These are phyloP conservation scores for Leersia perrieri DNA, from an alignment of 176 grass and related monocot genomes.

Conservation along the genomic window DNA sequence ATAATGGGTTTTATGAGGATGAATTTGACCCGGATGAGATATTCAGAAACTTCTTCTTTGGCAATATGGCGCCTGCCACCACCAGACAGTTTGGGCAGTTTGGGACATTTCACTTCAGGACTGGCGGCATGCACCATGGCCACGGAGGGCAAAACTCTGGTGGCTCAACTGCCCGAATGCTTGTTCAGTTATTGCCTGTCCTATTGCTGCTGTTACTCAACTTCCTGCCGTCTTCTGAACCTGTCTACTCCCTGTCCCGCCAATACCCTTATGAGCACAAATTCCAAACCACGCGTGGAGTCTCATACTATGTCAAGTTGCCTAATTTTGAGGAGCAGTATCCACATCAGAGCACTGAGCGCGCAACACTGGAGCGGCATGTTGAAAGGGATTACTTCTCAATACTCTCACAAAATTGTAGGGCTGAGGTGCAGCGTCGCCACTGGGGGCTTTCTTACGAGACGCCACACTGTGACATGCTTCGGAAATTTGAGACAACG, in stretches of 20 bases:
- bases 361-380: conserved; percentile 57
- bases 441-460: conserved; percentile 75
- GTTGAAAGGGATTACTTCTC: conserved; percentile 81
- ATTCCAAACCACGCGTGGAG: conserved; percentile 57
- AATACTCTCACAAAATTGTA: conserved; percentile 70
- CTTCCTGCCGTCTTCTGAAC: conserved; percentile 81
- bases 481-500: conserved; percentile 64
- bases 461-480: conserved; percentile 75
- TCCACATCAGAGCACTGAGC: conserved; percentile 64
- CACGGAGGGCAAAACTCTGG: conserved; percentile 45
- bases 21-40: conserved; percentile 95
- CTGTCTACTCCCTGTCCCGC: conserved; percentile 62
- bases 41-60: conserved; percentile 97
- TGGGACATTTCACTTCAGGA: conserved; percentile 73
- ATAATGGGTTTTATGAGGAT: conserved; percentile 64
- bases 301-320: conserved; percentile 78
- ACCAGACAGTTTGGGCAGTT: conserved; percentile 66
- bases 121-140: conserved; percentile 41
- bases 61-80: conserved; percentile 65
- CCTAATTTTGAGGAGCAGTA: conserved; percentile 85
- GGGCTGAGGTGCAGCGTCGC: conserved; percentile 75
- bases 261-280: conserved; percentile 68
- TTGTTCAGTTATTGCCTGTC: conserved; percentile 82
- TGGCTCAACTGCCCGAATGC: conserved; percentile 59
- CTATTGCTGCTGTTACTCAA: conserved; percentile 71